Percentiles rank a stretch among this genome's conserved stretches.
Evolutionary conservation across 768 basidiomycete genomes (phyloP).

Genomic region (Hortiboletus campestris): DNA sequence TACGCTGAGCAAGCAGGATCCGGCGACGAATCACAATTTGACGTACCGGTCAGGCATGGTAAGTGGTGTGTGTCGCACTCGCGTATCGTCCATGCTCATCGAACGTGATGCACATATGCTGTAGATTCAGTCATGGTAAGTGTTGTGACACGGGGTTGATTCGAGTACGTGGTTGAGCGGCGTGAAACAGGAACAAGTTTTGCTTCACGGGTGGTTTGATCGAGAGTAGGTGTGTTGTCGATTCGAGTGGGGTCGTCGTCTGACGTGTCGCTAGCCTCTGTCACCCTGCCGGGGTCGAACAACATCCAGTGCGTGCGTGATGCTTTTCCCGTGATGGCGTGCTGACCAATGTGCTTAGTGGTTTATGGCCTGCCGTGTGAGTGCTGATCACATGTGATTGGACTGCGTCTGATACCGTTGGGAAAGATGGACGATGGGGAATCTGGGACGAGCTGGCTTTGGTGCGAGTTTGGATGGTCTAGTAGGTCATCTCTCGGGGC

Average conservation of each 20-base stretch:
- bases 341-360: conserved; percentile 25
- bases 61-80: background rate
- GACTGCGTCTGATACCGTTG: conserved; percentile 6
- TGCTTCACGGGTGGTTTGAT: conserved; percentile 81
- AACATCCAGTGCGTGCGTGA: conserved; percentile 31
- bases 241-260: background rate
- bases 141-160: background rate
- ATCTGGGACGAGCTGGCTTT: conserved; percentile 50
- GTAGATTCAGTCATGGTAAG: conserved; percentile 33
- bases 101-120: conserved; percentile 11
- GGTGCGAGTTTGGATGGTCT: conserved; percentile 60
- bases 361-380: conserved; percentile 50
- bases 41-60: conserved; percentile 45
- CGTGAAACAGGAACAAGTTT: conserved; percentile 54
- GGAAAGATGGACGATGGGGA: conserved; percentile 54
- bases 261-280: conserved; percentile 30
- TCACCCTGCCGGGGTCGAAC: conserved; percentile 42
- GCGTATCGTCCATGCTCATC: conserved; percentile 23
- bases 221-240: conserved; percentile 35
- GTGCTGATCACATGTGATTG: conserved; percentile 3
- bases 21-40: conserved; percentile 44
- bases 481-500: conserved; percentile 45
- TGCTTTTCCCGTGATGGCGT: background rate
- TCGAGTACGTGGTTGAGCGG: background rate
- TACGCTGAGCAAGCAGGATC: conserved; percentile 44